These are phyloP conservation scores for Apiospora koreana DNA, from an alignment of 2,329 filamentous ascomycete species.

Conservation along the genomic window DNA sequence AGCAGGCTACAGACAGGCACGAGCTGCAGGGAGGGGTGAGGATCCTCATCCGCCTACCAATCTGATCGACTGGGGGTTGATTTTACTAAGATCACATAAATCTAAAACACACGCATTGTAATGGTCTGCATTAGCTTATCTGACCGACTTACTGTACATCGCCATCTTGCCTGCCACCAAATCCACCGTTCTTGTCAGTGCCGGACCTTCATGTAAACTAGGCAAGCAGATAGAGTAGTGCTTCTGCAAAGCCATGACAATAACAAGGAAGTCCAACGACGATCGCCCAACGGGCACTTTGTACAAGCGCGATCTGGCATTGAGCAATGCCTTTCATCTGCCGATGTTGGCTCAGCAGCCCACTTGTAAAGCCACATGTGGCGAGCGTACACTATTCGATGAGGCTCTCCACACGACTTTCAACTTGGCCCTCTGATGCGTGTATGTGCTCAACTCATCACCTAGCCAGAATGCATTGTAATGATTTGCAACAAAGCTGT, in stretches of 20 bases:
- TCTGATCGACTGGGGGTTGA: neutral
- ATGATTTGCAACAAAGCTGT: neutral
- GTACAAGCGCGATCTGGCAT: neutral
- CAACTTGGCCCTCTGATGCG: neutral
- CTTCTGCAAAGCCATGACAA: neutral
- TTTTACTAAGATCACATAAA: neutral
- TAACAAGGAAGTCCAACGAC: neutral
- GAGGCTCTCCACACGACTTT: neutral
- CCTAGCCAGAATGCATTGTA: neutral
- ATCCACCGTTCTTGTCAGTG: neutral
- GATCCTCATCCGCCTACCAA: neutral
- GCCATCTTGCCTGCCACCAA: neutral
- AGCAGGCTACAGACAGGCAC: neutral
- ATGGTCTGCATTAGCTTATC: neutral
- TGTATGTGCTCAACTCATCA: neutral
- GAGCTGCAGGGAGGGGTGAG: neutral
- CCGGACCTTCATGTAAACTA: neutral
- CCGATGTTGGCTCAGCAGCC: neutral
- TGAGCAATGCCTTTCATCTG: neutral
- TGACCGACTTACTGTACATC: conserved; percentile 4
- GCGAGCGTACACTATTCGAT: neutral
- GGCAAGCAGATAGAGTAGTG: neutral
- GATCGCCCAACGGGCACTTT: neutral
- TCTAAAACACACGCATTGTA: neutral
- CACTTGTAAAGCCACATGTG: neutral